A percentile compares a stretch with the other conserved stretches of the same genome.
Conservation (phyloP, 352 stramenopile species). For the Pythium aristosporum region DNA sequence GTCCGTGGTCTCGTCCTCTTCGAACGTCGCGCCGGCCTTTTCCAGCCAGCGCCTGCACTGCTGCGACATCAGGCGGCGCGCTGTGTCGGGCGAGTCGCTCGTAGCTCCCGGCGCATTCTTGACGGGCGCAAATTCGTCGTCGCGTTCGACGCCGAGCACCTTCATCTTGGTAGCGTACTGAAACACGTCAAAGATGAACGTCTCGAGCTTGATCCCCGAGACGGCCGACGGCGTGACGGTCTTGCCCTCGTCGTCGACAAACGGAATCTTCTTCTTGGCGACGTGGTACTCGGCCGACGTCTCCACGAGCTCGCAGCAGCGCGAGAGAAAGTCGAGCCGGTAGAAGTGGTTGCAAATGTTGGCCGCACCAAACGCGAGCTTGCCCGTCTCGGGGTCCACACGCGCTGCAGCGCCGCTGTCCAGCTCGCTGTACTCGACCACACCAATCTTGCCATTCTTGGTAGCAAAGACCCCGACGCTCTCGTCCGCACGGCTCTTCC, state of each 20-base stretch:
- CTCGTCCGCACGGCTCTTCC: slow-evolving; percentile 92
- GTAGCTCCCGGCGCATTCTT: slow-evolving; percentile 86
- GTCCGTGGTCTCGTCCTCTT: slow-evolving; percentile 34
- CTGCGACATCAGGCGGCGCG: slow-evolving; percentile 60
- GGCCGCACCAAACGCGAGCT: slow-evolving; percentile 92
- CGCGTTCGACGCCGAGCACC: slow-evolving; percentile 90
- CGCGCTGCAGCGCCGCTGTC: slow-evolving; percentile 65
- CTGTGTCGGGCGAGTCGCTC: slow-evolving; percentile 86
- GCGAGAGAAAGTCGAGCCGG: slow-evolving; percentile 72
- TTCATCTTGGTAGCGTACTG: slow-evolving; percentile 91
- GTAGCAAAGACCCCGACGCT: slow-evolving; percentile 91
- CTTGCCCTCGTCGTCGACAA: slow-evolving; percentile 73
- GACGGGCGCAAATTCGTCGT: slow-evolving; percentile 92
- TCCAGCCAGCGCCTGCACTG: slow-evolving; percentile 75
- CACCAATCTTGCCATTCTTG: slow-evolving; percentile 78
- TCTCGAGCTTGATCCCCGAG: slow-evolving; percentile 98
- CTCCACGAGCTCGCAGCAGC: slow-evolving; percentile 68
- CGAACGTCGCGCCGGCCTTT: slow-evolving; percentile 35
- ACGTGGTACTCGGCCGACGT: slow-evolving; percentile 90
- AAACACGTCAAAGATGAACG: slow-evolving; percentile 99
- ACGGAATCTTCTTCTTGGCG: slow-evolving; percentile 97
- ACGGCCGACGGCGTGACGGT: slow-evolving; percentile 81
- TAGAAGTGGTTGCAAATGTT: slow-evolving; percentile 99
- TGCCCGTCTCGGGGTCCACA: slow-evolving; percentile 59
- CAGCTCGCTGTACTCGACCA: slow-evolving; percentile 99